Evolutionary conservation across 106 monocot genomes (phyloP).

Genomic region (Dendrobium huoshanense): DNA sequence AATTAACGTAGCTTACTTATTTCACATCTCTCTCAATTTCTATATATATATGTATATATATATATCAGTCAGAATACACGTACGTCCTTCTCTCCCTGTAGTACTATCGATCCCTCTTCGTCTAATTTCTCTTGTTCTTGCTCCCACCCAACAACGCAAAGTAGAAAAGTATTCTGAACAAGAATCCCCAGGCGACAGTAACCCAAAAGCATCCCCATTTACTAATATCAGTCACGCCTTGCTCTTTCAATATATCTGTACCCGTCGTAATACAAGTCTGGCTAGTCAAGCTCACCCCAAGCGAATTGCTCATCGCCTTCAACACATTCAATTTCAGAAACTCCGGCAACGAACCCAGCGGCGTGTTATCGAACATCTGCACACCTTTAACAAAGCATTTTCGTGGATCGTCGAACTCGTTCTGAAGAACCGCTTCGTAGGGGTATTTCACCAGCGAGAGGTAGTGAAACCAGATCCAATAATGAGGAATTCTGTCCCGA

Average conservation of each 20-base stretch:
- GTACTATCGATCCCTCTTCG: too few species aligned
- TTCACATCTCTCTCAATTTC: too few species aligned
- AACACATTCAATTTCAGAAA: slow-evolving; percentile 43
- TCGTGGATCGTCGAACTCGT: slow-evolving; percentile 61
- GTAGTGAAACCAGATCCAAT: slow-evolving; percentile 98
- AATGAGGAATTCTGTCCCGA: slow-evolving; percentile 57
- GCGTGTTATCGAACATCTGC: slow-evolving; percentile 91
- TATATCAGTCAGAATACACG: too few species aligned
- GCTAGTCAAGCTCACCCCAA: slow-evolving; percentile 34
- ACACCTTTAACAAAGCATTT: slow-evolving; percentile 66
- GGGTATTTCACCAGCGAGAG: slow-evolving; percentile 92
- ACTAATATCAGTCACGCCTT: slow-evolving; percentile 51
- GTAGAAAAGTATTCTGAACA: slow-evolving; percentile 87
- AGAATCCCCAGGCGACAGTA: slow-evolving; percentile 79
- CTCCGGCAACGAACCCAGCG: slow-evolving; percentile 38
- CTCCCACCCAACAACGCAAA: slow-evolving; percentile 57
- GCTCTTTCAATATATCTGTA: slow-evolving; percentile 41
- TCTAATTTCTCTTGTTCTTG: slow-evolving; percentile 80
- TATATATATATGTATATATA: too few species aligned
- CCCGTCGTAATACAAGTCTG: slow-evolving; percentile 60
- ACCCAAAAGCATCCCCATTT: slow-evolving; percentile 77
- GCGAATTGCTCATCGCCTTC: slow-evolving; percentile 34
- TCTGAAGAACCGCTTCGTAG: slow-evolving; percentile 79
- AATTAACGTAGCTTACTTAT: too few species aligned
- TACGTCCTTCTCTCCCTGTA: too few species aligned